A percentile compares a stretch with the other conserved stretches of the same genome.
Evolutionary conservation across 2,329 filamentous ascomycete species (phyloP).

Genomic region (Colletotrichum tropicicola): DNA sequence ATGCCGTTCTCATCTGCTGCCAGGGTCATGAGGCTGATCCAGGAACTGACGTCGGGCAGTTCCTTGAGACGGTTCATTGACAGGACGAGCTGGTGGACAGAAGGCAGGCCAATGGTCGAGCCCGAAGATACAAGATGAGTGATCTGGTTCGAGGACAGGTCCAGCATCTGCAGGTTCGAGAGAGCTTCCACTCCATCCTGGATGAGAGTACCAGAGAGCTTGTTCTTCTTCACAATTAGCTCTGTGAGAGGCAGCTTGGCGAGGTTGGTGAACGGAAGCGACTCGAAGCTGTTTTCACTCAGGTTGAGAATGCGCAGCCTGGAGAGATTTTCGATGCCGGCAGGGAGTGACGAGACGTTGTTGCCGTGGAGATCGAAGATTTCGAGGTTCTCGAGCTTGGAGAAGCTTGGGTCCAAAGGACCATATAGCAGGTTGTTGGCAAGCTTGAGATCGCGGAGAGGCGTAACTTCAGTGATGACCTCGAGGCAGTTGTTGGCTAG

Average conservation of each 20-base stretch:
- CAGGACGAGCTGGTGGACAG: constrained; percentile 77
- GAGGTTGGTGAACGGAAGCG: constrained; percentile 76
- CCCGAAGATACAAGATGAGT: constrained; percentile 56
- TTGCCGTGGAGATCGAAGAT: constrained; percentile 85
- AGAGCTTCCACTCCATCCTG: constrained; percentile 66
- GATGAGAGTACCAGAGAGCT: constrained; percentile 77
- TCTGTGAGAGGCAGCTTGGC: constrained; percentile 76
- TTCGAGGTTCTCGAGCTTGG: constrained; percentile 75
- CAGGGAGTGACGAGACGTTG: constrained; percentile 75
- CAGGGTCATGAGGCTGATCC: constrained; percentile 77
- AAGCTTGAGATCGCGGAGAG: constrained; percentile 82
- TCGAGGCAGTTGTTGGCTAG: constrained; percentile 78
- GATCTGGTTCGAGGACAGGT: constrained; percentile 81
- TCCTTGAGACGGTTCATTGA: constrained; percentile 80
- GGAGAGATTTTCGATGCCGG: constrained; percentile 71
- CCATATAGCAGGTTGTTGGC: constrained; percentile 81
- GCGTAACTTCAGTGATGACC: constrained; percentile 75
- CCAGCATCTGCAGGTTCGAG: constrained; percentile 75
- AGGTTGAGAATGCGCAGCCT: constrained; percentile 81
- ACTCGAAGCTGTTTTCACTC: constrained; percentile 78
- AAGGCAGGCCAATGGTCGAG: constrained; percentile 69
- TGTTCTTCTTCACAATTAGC: constrained; percentile 80
- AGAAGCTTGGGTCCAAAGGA: constrained; percentile 69
- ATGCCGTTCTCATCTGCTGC: constrained; percentile 86
- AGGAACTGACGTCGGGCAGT: constrained; percentile 79